Evolutionary conservation across 805 yeast species (phyloP).

Genomic region (Myxozyma sirexii): DNA sequence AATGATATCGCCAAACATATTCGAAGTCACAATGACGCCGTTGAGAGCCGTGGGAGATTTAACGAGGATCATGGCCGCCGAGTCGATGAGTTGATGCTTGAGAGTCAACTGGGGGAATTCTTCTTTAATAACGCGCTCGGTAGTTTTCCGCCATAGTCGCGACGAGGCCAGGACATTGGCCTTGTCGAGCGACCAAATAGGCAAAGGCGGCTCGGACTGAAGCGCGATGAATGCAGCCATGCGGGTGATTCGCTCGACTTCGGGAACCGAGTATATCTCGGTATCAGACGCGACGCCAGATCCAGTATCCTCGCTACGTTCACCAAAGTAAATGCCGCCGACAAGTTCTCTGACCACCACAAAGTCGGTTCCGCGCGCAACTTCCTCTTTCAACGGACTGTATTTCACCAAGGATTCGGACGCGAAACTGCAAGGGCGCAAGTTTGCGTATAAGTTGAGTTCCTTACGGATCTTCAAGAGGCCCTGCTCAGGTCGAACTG

Average conservation of each 20-base stretch:
- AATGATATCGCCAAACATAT: conserved; percentile 98
- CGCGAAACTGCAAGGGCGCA: conserved; percentile 94
- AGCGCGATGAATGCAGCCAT: conserved; percentile 98
- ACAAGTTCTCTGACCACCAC: conserved; percentile 94
- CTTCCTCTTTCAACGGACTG: conserved; percentile 83
- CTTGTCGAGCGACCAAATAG: conserved; percentile 94
- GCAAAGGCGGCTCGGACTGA: conserved; percentile 90
- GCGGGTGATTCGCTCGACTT: conserved; percentile 92
- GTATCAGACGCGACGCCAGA: conserved; percentile 89
- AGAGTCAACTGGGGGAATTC: conserved; percentile 89
- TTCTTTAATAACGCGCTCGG: conserved; percentile 74
- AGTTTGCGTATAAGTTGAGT: conserved; percentile 88
- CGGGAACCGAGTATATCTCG: conserved; percentile 86
- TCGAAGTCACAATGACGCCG: conserved; percentile 89
- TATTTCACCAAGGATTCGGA: conserved; percentile 79
- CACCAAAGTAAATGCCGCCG: conserved; percentile 98
- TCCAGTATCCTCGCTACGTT: conserved; percentile 88
- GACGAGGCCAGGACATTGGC: conserved; percentile 97
- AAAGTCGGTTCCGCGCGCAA: conserved; percentile 88
- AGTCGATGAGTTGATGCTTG: conserved; percentile 95
- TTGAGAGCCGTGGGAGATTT: conserved; percentile 88
- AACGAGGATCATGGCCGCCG: conserved; percentile 97
- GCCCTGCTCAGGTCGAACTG: conserved; percentile 97
- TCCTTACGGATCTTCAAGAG: conserved; percentile 92
- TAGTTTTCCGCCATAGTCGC: conserved; percentile 94